These are phyloP conservation scores for Sphagnum magellanicum DNA, from an alignment of 228 moss, liverwort and hornwort species.

Conservation along the genomic window DNA sequence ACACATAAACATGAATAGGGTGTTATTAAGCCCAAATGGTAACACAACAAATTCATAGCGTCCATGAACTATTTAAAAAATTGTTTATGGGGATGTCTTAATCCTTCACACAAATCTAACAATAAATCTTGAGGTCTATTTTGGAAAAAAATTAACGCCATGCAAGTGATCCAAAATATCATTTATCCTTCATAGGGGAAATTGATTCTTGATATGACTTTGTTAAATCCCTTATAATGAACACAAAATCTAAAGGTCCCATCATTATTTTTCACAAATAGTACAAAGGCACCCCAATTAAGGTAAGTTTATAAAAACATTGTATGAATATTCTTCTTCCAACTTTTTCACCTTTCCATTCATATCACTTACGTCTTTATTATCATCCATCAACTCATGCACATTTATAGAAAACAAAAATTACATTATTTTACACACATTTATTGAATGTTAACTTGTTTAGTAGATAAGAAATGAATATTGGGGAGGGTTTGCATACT, in stretches of 20 bases:
- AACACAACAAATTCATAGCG: conserved; percentile 2
- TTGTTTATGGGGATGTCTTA: background rate
- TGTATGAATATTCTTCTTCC: background rate
- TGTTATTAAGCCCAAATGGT: background rate
- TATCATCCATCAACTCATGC: background rate
- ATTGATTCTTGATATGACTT: background rate
- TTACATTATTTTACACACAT: background rate
- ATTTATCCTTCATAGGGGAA: background rate
- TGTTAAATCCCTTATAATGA: background rate
- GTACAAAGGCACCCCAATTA: background rate
- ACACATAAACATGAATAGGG: background rate
- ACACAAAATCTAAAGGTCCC: background rate
- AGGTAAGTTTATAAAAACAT: background rate
- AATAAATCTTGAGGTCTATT: background rate
- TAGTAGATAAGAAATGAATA: background rate
- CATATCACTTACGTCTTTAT: background rate
- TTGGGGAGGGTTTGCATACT: background rate
- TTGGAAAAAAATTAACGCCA: background rate
- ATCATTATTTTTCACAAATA: background rate
- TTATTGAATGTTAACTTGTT: background rate
- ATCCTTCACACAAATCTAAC: background rate
- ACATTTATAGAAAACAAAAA: background rate
- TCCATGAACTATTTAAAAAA: background rate
- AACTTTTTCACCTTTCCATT: background rate
- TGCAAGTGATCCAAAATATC: background rate